phyloP scores from a whole-genome alignment of 1,284 basidiomycete species.

The Trichosporon inkin region DNA sequence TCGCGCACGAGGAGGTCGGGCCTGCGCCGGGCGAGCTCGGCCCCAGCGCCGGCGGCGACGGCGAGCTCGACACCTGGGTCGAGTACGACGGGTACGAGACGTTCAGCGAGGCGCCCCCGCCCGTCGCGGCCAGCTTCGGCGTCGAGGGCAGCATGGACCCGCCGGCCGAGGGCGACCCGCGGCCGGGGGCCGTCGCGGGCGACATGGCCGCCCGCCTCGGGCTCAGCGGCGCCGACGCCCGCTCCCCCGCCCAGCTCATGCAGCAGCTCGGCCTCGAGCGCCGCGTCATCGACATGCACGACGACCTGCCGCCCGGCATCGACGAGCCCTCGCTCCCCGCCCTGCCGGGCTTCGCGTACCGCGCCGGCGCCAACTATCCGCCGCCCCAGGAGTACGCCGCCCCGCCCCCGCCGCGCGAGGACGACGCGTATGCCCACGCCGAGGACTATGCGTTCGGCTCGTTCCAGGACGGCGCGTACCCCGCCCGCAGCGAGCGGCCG shows the following conservation, averaged over 20 bases:
- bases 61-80: constrained; percentile 44
- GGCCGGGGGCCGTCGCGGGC: constrained; percentile 26
- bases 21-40: background rate
- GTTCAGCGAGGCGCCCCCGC: constrained; percentile 48
- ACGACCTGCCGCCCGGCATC: constrained; percentile 50
- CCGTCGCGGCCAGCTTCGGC: constrained; percentile 40
- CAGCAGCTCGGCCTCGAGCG: constrained; percentile 48
- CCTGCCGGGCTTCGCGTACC: constrained; percentile 32
- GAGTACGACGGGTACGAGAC: constrained; percentile 52
- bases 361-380: constrained; percentile 2
- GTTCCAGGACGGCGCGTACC: background rate
- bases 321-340: constrained; percentile 51
- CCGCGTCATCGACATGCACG: constrained; percentile 48
- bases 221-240: constrained; percentile 15
- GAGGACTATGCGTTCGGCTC: background rate
- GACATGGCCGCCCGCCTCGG: constrained; percentile 41
- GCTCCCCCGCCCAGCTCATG: constrained; percentile 36
- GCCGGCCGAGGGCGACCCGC: constrained; percentile 22
- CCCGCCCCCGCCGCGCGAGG: constrained; percentile 11
- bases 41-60: constrained; percentile 2
- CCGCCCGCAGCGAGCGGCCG: background rate
- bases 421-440: background rate
- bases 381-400: background rate
- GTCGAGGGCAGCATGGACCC: constrained; percentile 48
- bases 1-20: constrained; percentile 26